phyloP scores from a whole-genome alignment of 2,329 filamentous ascomycete species.

The Berkeleyomyces basicola region DNA sequence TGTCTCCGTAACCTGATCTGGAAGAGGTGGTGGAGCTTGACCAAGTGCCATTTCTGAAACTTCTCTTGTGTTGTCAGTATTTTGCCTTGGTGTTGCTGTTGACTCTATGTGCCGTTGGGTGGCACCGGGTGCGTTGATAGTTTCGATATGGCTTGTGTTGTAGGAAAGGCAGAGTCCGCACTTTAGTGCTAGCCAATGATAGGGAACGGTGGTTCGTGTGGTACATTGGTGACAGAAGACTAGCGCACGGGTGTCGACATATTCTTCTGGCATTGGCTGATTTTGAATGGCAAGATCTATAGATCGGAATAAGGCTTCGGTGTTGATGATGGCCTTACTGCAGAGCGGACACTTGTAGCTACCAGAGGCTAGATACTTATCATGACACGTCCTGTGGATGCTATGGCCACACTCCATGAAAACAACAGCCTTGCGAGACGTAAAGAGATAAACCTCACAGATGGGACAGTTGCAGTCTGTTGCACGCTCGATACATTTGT shows the following conservation, averaged over 20 bases:
- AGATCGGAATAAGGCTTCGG: slow-evolving; percentile 89
- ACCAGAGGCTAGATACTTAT: slow-evolving; percentile 60
- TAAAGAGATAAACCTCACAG: slow-evolving; percentile 93
- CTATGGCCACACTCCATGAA: slow-evolving; percentile 95
- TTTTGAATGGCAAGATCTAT: slow-evolving; percentile 71
- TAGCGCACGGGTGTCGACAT: slow-evolving; percentile 60
- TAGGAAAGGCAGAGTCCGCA: slow-evolving; percentile 59
- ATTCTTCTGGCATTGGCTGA: slow-evolving; percentile 85
- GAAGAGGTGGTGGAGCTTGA: background rate
- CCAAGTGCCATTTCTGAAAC: background rate
- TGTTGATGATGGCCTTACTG: slow-evolving; percentile 91
- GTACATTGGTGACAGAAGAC: slow-evolving; percentile 92
- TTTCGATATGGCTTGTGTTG: slow-evolving; percentile 35
- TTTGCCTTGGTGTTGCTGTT: background rate
- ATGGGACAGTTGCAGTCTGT: slow-evolving; percentile 95
- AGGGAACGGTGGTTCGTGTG: slow-evolving; percentile 68
- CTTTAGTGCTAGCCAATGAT: slow-evolving; percentile 90
- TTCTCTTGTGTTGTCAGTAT: background rate
- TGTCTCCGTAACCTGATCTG: background rate
- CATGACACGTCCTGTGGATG: slow-evolving; percentile 80
- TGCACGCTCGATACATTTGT: slow-evolving; percentile 86
- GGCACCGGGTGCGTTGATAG: slow-evolving; percentile 3
- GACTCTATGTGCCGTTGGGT: background rate
- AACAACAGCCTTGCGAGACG: slow-evolving; percentile 70
- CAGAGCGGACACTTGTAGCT: slow-evolving; percentile 96